Evolutionary conservation across 2,329 filamentous ascomycete species (phyloP), one percentile per base, ranked within the genome.

Genomic region (Gliomastix tumulicola): DNA sequence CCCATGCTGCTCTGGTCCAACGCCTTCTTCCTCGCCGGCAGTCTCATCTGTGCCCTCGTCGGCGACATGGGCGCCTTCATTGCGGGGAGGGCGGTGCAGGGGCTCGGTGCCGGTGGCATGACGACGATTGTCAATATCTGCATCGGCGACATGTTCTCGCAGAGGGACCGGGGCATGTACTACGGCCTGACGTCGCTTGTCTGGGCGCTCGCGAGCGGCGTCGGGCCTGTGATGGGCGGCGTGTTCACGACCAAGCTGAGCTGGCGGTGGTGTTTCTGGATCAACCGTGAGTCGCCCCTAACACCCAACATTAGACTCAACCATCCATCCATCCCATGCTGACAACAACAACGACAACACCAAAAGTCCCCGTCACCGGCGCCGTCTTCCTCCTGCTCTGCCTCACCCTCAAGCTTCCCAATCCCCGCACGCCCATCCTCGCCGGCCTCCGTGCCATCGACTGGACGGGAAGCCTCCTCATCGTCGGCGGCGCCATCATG

Each of bases 401-500:
- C 23, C 69, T 84, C 50, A 76, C 80, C 47, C 63, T 86, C 10
- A 74, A 83, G 47, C 56, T 86, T n/a, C 71, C 82, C 36, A 82
- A 76, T 4, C 81, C 82, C 0, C 69, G 68, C 23, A 85, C 82
- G 1, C 73, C 79, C 0, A 55, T 85, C 3, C 57, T 63, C 40
- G 62, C 74, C 27, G 82, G 82, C 0, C 58, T 86, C 8, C 74
- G 74, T 42, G 76, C 76, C 0, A 65, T 78, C 17, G 74, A 78
- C 49, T 78, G 74, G 72, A 42, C 63, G 6, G 84, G 84, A 2
- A 77, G 73, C 2, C 37, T 82, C 10, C 63, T 73, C 3, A 71
- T 88, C 42, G 66, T 85, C 7, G 76, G 75, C 19, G 76, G 72
- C 5, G 79, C 76, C 0, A 56, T 86, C 32, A 84, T 87, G 78